These are phyloP conservation scores for Pythium angustatum DNA, from an alignment of 352 stramenopile species.

Conservation along the genomic window DNA sequence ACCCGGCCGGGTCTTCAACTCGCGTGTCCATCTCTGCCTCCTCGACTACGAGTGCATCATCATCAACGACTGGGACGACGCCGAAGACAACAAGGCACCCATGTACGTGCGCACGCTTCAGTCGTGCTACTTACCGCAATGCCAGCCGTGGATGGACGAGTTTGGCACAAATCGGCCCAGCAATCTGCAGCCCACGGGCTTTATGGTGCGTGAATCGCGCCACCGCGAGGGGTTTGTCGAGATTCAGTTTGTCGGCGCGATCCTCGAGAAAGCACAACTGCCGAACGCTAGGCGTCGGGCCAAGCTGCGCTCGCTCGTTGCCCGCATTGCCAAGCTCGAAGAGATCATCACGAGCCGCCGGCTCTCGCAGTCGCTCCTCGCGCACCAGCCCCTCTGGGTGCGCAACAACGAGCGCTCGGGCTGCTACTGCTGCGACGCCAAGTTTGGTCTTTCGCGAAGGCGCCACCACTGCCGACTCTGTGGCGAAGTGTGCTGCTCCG, in stretches of 20 bases:
- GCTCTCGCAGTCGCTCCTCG: constrained; percentile 66
- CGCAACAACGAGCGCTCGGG: constrained; percentile 56
- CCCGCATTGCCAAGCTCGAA: constrained; percentile 61
- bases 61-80: constrained; percentile 74
- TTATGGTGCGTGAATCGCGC: constrained; percentile 72
- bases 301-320: constrained; percentile 57
- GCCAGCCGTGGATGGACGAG: constrained; percentile 63
- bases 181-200: constrained; percentile 64
- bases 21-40: constrained; percentile 62
- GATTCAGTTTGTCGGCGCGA: constrained; percentile 72
- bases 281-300: constrained; percentile 52
- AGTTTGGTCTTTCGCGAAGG: constrained; percentile 69
- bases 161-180: constrained; percentile 42
- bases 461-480: constrained; percentile 80
- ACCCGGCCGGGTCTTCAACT: constrained; percentile 64
- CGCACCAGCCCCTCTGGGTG: constrained; percentile 70
- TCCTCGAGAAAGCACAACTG: constrained; percentile 72
- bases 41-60: constrained; percentile 78
- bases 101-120: constrained; percentile 78
- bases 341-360: constrained; percentile 71
- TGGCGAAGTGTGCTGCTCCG: constrained; percentile 74
- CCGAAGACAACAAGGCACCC: constrained; percentile 34
- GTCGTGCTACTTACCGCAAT: constrained; percentile 63
- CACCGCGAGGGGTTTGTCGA: constrained; percentile 56
- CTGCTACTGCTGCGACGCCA: constrained; percentile 63